Conservation (phyloP, 805 yeast species). For the Starmerella stellata region DNA sequence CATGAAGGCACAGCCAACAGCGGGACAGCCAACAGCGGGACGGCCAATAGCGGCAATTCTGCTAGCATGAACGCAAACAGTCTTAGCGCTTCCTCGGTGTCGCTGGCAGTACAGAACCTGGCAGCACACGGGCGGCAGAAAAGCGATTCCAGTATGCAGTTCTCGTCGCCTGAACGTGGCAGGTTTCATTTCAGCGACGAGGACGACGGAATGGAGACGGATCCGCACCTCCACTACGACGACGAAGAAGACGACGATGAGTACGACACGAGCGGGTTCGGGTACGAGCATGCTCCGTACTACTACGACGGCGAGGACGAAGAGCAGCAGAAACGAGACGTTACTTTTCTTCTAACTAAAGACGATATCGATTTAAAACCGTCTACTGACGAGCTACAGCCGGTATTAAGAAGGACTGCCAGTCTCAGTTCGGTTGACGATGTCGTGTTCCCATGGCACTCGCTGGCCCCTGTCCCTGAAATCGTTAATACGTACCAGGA, state of each 20-base stretch:
- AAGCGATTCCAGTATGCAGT: background rate
- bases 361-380: slow-evolving; percentile 1
- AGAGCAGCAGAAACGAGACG: background rate
- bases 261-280: background rate
- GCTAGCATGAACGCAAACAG: background rate
- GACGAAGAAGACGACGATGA: background rate
- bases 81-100: background rate
- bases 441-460: slow-evolving; percentile 12
- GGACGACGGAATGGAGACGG: background rate
- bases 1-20: background rate
- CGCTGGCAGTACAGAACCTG: background rate
- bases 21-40: background rate
- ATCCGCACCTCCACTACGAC: background rate
- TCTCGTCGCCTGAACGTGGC: background rate
- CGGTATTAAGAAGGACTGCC: slow-evolving; percentile 10
- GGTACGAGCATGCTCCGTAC: background rate
- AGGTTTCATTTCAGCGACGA: background rate
- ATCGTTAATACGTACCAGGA: slow-evolving; percentile 8
- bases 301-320: background rate
- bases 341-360: background rate
- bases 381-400: too few species aligned
- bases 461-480: slow-evolving; percentile 13
- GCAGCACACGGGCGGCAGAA: background rate
- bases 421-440: slow-evolving; percentile 12
- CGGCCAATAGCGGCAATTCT: background rate